Evolutionary conservation across 2,329 filamentous ascomycete genomes (phyloP), one percentile per base, ranked within the genome.

Genomic region (Neopestalotiopsis sp.): DNA sequence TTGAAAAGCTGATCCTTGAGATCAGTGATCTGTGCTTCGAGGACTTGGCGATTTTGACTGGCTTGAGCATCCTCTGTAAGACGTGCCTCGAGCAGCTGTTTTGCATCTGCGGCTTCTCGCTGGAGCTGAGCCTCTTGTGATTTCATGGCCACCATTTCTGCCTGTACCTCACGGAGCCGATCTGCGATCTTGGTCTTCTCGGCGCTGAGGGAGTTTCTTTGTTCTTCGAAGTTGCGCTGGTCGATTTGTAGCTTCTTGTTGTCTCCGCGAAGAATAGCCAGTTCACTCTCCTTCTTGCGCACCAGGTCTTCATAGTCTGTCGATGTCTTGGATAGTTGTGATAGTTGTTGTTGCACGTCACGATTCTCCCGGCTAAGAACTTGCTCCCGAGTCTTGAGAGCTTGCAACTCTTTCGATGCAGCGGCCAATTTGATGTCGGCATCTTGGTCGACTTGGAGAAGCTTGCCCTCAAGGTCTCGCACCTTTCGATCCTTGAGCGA

Each of bases 241-340:
- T 98, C 95, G 65, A 91, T 89, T 78, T 97, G 93, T 73, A 92
- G 91, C 72, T 92, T 94, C 78, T 92, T 93, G 71, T 95, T 89
- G 78, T 99, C 96, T 12, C 90, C 90, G 74, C 94, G 94, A 42
- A 98, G 86, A 61, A 98, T 87, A 0, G 92, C 88, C 24, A 99
- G 85, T 77, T 99, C 97, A 79, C 95, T 97, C 78, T 99, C 96
- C 79, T 98, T 99, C 69, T 93, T 91, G 30, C 94, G 89, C 30
- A 99, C 92, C 58, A 98, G 88, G 75, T 98, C 95, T 80, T 99
- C 96, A 73, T 97, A 98, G 76, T 95, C 94, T 0, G 94, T 97
- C 0, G 95, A 97, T 0, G 95, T 98, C 63, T 94, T 91, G 0
- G 96, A 96, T 20, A 99, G 85, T 73, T 97, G 91, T 0, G 92